Conservation (phyloP, 345 rosid genomes). For the Clarkia xantiana region DNA sequence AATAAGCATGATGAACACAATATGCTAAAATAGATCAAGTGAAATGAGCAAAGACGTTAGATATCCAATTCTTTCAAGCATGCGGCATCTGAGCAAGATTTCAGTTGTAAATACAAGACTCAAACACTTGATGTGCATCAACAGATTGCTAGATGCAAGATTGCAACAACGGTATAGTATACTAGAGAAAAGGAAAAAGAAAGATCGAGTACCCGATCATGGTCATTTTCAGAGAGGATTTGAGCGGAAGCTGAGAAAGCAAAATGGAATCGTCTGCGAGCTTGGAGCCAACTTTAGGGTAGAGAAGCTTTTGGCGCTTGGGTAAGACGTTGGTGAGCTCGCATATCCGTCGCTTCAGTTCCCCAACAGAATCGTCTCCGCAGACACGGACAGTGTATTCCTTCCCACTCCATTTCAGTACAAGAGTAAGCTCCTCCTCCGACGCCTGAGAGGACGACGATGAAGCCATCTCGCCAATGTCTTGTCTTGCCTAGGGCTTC, state of each 20-base stretch:
- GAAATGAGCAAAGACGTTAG: too few species aligned
- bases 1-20: too few species aligned
- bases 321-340: slow-evolving; percentile 71
- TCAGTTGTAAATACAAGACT: too few species aligned
- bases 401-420: slow-evolving; percentile 85
- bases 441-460: slow-evolving; percentile 21
- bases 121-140: too few species aligned
- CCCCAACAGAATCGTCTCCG: slow-evolving; percentile 80
- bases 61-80: too few species aligned
- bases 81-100: too few species aligned
- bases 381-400: slow-evolving; percentile 79
- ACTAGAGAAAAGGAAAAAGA: slow-evolving; percentile 2
- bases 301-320: slow-evolving; percentile 89
- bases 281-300: slow-evolving; percentile 75
- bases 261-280: slow-evolving; percentile 64
- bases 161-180: not conserved
- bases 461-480: slow-evolving; percentile 1
- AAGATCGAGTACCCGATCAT: slow-evolving; percentile 56
- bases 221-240: slow-evolving; percentile 85
- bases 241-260: slow-evolving; percentile 66
- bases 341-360: slow-evolving; percentile 84
- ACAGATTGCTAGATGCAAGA: not conserved
- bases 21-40: too few species aligned
- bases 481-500: too few species aligned
- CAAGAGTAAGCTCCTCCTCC: slow-evolving; percentile 71